phyloP scores from a whole-genome alignment of 208 protist genomes.

The Trypanosoma conorhini region DNA sequence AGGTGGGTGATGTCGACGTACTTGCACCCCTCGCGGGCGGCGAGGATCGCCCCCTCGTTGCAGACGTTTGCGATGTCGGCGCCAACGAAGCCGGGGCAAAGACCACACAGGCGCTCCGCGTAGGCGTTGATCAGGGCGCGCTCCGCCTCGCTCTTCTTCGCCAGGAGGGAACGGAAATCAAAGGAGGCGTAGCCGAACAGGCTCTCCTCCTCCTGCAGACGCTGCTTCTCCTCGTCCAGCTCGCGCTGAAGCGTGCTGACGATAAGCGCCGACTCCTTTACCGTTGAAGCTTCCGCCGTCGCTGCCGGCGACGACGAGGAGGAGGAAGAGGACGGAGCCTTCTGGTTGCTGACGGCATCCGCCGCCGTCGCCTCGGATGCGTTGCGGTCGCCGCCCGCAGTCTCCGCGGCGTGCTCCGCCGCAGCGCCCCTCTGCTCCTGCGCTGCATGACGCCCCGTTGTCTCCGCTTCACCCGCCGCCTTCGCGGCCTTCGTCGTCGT shows the following conservation, averaged over 20 bases:
- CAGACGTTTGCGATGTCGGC: slow-evolving; percentile 98
- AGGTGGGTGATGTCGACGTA: slow-evolving; percentile 88
- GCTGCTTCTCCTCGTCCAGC: slow-evolving; percentile 24
- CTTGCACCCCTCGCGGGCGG: slow-evolving; percentile 68
- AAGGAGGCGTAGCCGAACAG: slow-evolving; percentile 30
- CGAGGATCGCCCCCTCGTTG: slow-evolving; percentile 95
- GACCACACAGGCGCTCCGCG: slow-evolving; percentile 67
- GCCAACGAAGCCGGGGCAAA: slow-evolving; percentile 89
- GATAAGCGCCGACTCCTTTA: slow-evolving; percentile 22
- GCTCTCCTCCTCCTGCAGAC: slow-evolving; percentile 15
- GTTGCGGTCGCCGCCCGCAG: not conserved
- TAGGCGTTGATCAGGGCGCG: slow-evolving; percentile 70
- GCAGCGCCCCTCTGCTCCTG: too few relatives aligned
- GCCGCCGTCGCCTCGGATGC: not conserved
- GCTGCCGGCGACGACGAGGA: not conserved
- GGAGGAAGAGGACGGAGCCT: not conserved
- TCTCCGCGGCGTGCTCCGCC: not conserved
- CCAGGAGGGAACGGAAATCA: slow-evolving; percentile 49
- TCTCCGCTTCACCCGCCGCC: too few relatives aligned
- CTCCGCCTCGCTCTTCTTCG: slow-evolving; percentile 51
- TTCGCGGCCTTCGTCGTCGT: not conserved
- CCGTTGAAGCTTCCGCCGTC: not conserved
- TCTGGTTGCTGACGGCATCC: not conserved
- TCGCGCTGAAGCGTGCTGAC: slow-evolving; percentile 33
- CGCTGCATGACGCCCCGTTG: too few relatives aligned